Evolutionary conservation across 176 grass and related monocot species (phyloP).

Genomic region (Poa pratensis): DNA sequence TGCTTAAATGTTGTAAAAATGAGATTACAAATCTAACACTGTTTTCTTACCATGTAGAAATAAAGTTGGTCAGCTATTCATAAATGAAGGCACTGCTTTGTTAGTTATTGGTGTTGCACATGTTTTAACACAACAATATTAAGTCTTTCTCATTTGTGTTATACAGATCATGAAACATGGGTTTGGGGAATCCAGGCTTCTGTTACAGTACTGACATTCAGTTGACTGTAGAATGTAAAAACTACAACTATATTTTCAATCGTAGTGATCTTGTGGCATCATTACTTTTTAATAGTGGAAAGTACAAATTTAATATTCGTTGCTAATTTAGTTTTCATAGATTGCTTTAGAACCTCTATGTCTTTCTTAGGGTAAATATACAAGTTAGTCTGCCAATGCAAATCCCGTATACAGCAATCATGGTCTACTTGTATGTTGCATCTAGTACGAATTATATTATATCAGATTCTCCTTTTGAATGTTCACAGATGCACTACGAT

Average conservation of each 20-base stretch:
- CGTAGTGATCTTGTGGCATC: background rate
- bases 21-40: background rate
- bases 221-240: background rate
- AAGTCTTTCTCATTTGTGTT: background rate
- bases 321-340: constrained; percentile 15
- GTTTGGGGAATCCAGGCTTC: background rate
- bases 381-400: background rate
- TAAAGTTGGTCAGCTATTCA: constrained; percentile 14
- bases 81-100: constrained; percentile 5
- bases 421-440: background rate
- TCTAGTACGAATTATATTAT: constrained; percentile 32
- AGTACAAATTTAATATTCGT: constrained; percentile 18
- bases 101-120: background rate
- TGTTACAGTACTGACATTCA: constrained; percentile 10
- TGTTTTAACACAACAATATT: constrained; percentile 23
- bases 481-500: constrained; percentile 24
- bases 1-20: constrained; percentile 29
- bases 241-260: constrained; percentile 12
- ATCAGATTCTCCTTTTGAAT: constrained; percentile 21
- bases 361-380: background rate
- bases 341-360: constrained; percentile 27
- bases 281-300: background rate
- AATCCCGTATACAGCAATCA: background rate
- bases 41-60: constrained; percentile 11
- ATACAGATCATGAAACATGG: background rate